phyloP scores from a whole-genome alignment of 1,139 yeast genomes.

The Debaryomyces subglobosus region DNA sequence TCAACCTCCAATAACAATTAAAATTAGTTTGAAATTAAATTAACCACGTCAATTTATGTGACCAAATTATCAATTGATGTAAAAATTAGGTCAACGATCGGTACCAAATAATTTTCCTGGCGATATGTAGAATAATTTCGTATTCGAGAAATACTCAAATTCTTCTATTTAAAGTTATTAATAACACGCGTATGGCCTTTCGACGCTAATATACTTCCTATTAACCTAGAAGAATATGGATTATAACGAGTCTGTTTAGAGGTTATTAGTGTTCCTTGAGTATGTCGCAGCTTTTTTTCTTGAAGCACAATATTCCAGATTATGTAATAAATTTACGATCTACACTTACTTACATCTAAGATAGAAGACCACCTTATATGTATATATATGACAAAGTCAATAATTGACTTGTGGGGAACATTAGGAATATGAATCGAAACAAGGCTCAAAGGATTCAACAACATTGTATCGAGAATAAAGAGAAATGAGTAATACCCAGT shows the following conservation, averaged over 20 bases:
- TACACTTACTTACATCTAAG: not conserved
- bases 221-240: not conserved
- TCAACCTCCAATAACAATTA: not conserved
- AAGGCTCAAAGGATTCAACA: too few species aligned
- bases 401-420: too few species aligned
- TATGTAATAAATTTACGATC: constrained; percentile 3
- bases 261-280: constrained; percentile 7
- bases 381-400: too few species aligned
- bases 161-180: not conserved
- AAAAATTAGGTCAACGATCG: constrained; percentile 4
- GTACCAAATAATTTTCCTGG: not conserved
- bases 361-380: not conserved
- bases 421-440: too few species aligned
- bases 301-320: not conserved
- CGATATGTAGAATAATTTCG: not conserved
- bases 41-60: not conserved
- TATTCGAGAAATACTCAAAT: not conserved
- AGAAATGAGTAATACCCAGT: too few species aligned
- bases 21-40: not conserved
- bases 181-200: not conserved
- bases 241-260: not conserved
- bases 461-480: too few species aligned
- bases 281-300: constrained; percentile 11
- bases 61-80: constrained; percentile 3
- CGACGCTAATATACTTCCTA: not conserved